Evolutionary conservation across 257 asterid species (phyloP).

Genomic region (Mentha longifolia): DNA sequence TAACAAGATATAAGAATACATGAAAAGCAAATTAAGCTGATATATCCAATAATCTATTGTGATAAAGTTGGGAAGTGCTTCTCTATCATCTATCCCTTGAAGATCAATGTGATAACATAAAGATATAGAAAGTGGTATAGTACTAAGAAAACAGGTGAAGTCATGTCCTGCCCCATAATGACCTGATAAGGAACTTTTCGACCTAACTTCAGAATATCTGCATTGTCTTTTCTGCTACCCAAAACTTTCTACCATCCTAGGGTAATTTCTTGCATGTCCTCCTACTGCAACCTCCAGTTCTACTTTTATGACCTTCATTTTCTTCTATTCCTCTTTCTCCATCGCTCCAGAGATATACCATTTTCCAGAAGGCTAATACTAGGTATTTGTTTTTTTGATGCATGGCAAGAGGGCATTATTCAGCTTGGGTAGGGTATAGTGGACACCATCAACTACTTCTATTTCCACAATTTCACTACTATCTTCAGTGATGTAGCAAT

Average conservation of each 20-base stretch:
- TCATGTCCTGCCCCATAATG: neutral
- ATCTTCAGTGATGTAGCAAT: neutral
- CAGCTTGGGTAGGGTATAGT: neutral
- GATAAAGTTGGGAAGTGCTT: neutral
- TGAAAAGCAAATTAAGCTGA: neutral
- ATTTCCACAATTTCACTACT: neutral
- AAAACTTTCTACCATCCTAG: conserved; percentile 21
- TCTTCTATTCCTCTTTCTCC: neutral
- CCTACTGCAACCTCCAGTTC: neutral
- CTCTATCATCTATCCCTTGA: conserved; percentile 7
- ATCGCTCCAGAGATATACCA: neutral
- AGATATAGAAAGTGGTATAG: neutral
- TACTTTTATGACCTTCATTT: conserved; percentile 2
- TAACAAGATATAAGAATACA: neutral
- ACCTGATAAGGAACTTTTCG: neutral
- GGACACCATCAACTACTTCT: neutral
- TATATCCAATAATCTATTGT: neutral
- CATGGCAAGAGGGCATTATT: neutral
- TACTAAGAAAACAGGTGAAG: conserved; percentile 2
- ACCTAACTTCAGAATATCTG: neutral
- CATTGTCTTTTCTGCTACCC: neutral
- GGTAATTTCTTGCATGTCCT: conserved; percentile 4
- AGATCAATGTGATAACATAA: neutral
- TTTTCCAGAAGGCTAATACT: neutral
- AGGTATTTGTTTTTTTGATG: neutral